Percentiles rank a stretch among this genome's conserved stretches.
These are phyloP conservation scores for Trichothecium sympodiale DNA, from an alignment of 2,329 filamentous ascomycete species.

Conservation along the genomic window DNA sequence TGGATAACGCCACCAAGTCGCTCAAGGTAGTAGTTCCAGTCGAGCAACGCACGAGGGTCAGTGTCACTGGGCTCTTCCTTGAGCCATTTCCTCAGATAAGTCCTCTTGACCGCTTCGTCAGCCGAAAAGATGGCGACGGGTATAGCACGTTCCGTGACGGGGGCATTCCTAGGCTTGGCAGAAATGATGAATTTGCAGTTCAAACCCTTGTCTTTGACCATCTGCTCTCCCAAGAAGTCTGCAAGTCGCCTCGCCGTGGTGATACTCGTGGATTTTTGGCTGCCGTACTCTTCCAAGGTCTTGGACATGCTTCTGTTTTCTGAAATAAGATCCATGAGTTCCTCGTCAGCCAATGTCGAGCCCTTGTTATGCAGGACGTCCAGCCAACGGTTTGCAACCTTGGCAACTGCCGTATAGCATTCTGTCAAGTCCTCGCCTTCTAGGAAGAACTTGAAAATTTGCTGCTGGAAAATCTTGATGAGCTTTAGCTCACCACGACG, in stretches of 20 bases:
- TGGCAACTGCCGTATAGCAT: slow-evolving; percentile 84
- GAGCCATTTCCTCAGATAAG: slow-evolving; percentile 89
- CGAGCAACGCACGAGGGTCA: slow-evolving; percentile 79
- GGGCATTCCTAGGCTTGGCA: slow-evolving; percentile 70
- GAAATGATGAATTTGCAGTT: slow-evolving; percentile 99
- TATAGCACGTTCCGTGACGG: slow-evolving; percentile 87
- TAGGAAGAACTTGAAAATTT: slow-evolving; percentile 99
- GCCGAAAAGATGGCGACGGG: slow-evolving; percentile 97
- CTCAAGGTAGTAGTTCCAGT: slow-evolving; percentile 97
- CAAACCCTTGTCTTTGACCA: slow-evolving; percentile 97
- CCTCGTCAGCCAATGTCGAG: slow-evolving; percentile 83
- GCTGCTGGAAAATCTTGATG: slow-evolving; percentile 98
- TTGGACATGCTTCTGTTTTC: slow-evolving; percentile 99
- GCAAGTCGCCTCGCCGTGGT: slow-evolving; percentile 91
- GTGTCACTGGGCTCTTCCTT: slow-evolving; percentile 86
- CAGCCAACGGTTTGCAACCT: slow-evolving; percentile 91
- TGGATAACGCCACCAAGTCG: slow-evolving; percentile 95
- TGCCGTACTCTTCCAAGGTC: slow-evolving; percentile 89
- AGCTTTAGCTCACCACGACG: slow-evolving; percentile 94
- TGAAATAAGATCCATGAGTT: slow-evolving; percentile 98
- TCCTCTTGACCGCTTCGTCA: slow-evolving; percentile 74
- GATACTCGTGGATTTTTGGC: slow-evolving; percentile 97
- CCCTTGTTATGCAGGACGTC: slow-evolving; percentile 89
- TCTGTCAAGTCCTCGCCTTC: slow-evolving; percentile 80
- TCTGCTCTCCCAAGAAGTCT: slow-evolving; percentile 93